These are phyloP conservation scores for Brettanomyces sp. DNA, from an alignment of 805 yeast species.

Conservation along the genomic window DNA sequence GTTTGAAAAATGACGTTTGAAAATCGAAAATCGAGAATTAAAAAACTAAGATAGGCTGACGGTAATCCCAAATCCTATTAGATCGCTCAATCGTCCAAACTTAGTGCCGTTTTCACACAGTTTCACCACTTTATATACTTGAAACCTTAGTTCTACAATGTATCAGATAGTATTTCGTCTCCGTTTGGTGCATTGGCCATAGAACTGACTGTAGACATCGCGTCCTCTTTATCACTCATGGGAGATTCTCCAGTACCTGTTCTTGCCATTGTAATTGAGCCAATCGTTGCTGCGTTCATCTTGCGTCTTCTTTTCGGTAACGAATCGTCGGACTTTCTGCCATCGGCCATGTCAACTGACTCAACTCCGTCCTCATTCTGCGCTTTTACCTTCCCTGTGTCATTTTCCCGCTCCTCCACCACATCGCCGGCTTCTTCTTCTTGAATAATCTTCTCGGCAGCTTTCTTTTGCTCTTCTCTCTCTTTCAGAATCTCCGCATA, in stretches of 20 bases:
- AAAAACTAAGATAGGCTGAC: too few species aligned
- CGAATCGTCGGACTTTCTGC: background rate
- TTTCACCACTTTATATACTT: too few species aligned
- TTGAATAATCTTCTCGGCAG: conserved; percentile 1
- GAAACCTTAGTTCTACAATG: too few species aligned
- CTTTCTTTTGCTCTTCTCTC: conserved; percentile 5
- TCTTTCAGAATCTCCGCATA: conserved; percentile 29
- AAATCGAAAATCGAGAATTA: too few species aligned
- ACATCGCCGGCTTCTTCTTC: background rate
- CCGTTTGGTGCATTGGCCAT: conserved; percentile 2
- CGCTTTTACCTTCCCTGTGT: background rate
- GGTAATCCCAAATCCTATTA: too few species aligned
- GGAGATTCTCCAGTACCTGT: background rate
- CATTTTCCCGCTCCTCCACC: background rate
- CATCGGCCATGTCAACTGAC: background rate
- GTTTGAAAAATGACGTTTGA: too few species aligned
- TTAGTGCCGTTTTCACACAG: too few species aligned
- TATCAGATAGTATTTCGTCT: background rate
- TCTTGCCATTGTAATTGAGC: background rate
- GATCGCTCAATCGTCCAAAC: too few species aligned
- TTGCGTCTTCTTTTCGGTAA: background rate
- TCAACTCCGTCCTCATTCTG: background rate
- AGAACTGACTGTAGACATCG: conserved; percentile 1
- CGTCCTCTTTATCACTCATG: conserved; percentile 1
- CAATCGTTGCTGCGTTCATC: background rate